phyloP scores from a whole-genome alignment of 495 filamentous ascomycete species.

The Talaromyces ruber region DNA sequence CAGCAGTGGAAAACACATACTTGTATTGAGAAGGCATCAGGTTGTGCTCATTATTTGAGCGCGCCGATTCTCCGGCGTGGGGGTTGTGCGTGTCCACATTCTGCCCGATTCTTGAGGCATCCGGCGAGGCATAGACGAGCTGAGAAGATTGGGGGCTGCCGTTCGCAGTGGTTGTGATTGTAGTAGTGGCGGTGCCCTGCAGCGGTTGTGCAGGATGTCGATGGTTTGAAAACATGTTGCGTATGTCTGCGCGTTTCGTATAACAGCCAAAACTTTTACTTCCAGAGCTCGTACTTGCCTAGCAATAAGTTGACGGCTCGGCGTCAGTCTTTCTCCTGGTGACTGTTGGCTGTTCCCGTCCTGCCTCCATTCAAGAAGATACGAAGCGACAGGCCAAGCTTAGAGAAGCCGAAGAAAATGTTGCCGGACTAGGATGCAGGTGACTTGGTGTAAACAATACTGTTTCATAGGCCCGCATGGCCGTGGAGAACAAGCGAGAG shows the following conservation, averaged over 20 bases:
- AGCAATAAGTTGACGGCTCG: neutral
- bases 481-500: neutral
- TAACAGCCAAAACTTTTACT: neutral
- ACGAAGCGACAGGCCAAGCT: neutral
- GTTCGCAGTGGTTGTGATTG: neutral
- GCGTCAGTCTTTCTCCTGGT: neutral
- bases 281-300: neutral
- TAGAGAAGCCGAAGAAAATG: neutral
- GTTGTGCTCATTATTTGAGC: neutral
- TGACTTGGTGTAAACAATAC: neutral
- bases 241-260: neutral
- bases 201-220: neutral
- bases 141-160: neutral
- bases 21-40: conserved; percentile 1
- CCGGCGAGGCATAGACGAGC: neutral
- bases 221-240: neutral
- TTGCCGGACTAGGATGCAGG: neutral
- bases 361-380: neutral
- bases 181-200: neutral
- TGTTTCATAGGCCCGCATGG: neutral
- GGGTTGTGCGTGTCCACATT: neutral
- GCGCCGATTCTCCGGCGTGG: neutral
- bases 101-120: neutral
- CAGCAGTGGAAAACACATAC: neutral
- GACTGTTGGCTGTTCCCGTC: neutral